Evolutionary conservation across 2,329 filamentous ascomycete species (phyloP).

Genomic region (Trichophyton schoenleinii): DNA sequence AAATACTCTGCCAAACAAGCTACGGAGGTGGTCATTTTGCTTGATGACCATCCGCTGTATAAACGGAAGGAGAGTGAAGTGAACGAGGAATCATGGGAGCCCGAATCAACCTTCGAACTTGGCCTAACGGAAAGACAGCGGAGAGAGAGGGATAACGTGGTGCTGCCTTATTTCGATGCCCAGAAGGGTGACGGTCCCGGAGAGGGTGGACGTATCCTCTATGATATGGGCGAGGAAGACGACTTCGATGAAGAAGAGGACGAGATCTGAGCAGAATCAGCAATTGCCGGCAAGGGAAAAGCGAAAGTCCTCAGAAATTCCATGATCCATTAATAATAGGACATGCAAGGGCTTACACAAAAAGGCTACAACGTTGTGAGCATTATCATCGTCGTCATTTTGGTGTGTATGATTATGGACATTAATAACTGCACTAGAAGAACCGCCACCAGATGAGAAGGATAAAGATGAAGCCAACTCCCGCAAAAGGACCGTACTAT

Average conservation of each 20-base stretch:
- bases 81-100: conserved; percentile 43
- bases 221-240: conserved; percentile 93
- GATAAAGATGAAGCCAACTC: conserved; percentile 66
- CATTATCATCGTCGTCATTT: background rate
- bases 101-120: conserved; percentile 70
- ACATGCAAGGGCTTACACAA: background rate
- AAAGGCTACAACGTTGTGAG: background rate
- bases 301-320: background rate
- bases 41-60: conserved; percentile 68
- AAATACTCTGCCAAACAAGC: conserved; percentile 34
- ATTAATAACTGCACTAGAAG: conserved; percentile 44
- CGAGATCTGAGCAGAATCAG: conserved; percentile 51
- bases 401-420: background rate
- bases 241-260: conserved; percentile 96
- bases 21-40: conserved; percentile 45
- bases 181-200: conserved; percentile 61
- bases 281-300: background rate
- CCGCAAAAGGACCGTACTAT: conserved; percentile 78
- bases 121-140: conserved; percentile 84
- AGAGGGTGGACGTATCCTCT: conserved; percentile 83
- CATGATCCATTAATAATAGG: background rate
- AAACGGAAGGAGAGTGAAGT: conserved; percentile 35
- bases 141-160: conserved; percentile 71
- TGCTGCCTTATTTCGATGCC: conserved; percentile 92
- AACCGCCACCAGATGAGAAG: conserved; percentile 89